Base-by-base conservation (phyloP, 2,329 filamentous ascomycete genomes). In the Venturia pyrina region DNA sequence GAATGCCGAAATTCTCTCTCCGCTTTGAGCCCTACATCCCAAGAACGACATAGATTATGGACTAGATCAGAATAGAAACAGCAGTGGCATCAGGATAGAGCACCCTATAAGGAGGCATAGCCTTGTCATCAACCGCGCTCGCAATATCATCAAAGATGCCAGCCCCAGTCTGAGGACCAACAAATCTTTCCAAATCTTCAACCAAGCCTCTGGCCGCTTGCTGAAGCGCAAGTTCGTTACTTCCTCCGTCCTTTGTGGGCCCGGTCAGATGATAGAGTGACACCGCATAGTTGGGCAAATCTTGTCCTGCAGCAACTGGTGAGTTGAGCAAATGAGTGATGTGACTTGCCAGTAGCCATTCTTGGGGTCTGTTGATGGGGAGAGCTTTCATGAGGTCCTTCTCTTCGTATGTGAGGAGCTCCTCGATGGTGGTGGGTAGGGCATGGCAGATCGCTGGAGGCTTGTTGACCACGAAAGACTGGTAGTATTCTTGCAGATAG, bases 401-500 rank as follows among this genome's bases (percentile, higher is more conserved):
- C 65, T 76, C 74, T n/a, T 64, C 66, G 66, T 71, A 72, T 24
- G 41, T 57, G 21, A 70, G 68, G 10, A 80, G 74, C 43, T 73
- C 67, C 0, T 68, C 68, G 5, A 77, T 71, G 1, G 66, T 71
- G 10, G 61, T 66, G 0, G 78, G 78, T 5, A 76, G 70, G 0
- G 74, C 68, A 4, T 67, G 65, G 69, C 75, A 79, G 1, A 81
- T 72, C 32, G 72, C 72, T 0, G 77, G 72, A 0, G 79, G 79
- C 69, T 81, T 81, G 63, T 78, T 77, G 56, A 76, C 68, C 5
- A 83, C 79, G 68, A 82, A 82, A 21, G 75, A 66, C 67, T 80
- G 76, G 72, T 83, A 83, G 71, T 80, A 83, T 67, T 79, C 77
- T 68, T 83, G 81, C 0, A 82, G 73, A 69, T 83, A 83, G 71